Evolutionary conservation across 176 grass and related monocot species (phyloP), one percentile per base, ranked within the genome.

Genomic region (Cenchrus purpureus): DNA sequence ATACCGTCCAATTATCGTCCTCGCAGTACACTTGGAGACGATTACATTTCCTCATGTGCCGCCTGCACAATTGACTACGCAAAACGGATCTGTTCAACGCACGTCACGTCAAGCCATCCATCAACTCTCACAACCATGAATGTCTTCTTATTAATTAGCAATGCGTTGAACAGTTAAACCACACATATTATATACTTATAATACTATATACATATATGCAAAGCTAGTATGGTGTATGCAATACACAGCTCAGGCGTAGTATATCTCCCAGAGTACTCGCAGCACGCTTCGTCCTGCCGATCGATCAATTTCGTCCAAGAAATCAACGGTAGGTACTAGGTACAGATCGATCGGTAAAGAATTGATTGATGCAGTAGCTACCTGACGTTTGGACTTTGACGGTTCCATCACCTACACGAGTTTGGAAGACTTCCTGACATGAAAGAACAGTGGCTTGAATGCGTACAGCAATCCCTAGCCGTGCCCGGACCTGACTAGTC

Each of bases 31-130:
- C 71, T 51, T 52, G 71, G 71, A 52, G 7, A 10, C 25, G 13
- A 34, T 11, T 4, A 6, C 2, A 51, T 34, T 17, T 34, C 4
- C 28, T 76, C 73, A 6, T 57, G 73, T 12, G 53, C 73, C 31
- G 73, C 73, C 72, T 20, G 73, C 73, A 76, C 13, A 58, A 76
- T 76, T 57, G 73, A 76, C 73, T 17, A 55, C 8, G 53, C 25
- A 40, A 11, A 61, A 34, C 28, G 73, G 73, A 58, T n/a, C 31
- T 42, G 53, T 58, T 76, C 73, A 40, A 76, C 2, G 29, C 53
- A 42, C 53, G 32, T 76, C 73, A 58, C 52, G 17, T 55, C 52
- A 19, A 66, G 2, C 1, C 3, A 25, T 8, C 15, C 32, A 76
- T 76, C 73, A 12, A 40, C 31, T 55, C 50, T 54, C 71, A 10